phyloP scores from a whole-genome alignment of 768 basidiomycete species.

The Termitomyces sp. region DNA sequence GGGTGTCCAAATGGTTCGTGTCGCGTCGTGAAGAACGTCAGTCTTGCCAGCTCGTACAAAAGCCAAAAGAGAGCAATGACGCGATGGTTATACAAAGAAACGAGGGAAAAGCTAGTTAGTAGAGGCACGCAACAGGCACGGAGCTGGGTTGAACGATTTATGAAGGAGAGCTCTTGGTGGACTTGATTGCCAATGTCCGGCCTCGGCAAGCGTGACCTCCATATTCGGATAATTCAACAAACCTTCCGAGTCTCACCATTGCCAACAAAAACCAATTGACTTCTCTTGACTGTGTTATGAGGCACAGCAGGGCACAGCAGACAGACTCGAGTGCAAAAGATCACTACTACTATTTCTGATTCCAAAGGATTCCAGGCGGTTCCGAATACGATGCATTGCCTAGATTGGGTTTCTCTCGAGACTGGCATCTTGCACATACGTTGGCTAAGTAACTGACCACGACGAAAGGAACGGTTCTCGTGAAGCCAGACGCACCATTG shows the following conservation, averaged over 20 bases:
- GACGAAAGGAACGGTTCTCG: background rate
- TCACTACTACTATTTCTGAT: background rate
- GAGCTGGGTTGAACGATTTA: conserved; percentile 2
- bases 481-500: background rate
- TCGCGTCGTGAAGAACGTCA: conserved; percentile 33
- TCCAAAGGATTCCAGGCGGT: background rate
- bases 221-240: conserved; percentile 11
- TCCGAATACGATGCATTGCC: background rate
- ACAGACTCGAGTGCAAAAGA: background rate
- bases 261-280: background rate
- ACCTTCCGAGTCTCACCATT: background rate
- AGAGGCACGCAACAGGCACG: background rate
- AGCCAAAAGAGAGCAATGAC: conserved; percentile 3
- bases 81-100: background rate
- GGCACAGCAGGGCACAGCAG: background rate
- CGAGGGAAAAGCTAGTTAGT: background rate
- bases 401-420: background rate
- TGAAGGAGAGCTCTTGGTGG: conserved; percentile 15
- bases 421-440: background rate
- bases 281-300: background rate
- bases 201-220: conserved; percentile 21
- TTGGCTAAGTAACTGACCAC: background rate
- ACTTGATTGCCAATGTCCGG: conserved; percentile 21
- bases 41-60: background rate
- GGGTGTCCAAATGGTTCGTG: conserved; percentile 22